Evolutionary conservation across 768 basidiomycete species (phyloP).

Genomic region (Boletus tylopilopsis): DNA sequence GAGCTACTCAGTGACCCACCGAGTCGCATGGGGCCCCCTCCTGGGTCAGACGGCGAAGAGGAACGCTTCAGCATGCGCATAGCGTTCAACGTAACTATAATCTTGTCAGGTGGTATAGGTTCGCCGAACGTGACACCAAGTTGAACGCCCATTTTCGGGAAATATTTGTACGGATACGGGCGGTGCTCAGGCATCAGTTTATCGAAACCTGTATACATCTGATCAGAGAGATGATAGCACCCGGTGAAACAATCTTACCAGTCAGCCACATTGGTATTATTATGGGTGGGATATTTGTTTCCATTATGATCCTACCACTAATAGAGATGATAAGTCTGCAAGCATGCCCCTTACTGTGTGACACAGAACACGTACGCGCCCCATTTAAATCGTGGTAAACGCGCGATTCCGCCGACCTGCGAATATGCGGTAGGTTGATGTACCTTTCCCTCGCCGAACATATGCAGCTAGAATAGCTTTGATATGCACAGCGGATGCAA

Average conservation of each 20-base stretch:
- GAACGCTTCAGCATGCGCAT: background rate
- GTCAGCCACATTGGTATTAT: conserved; percentile 95
- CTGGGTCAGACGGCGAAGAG: background rate
- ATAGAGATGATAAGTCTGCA: background rate
- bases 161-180: conserved; percentile 64
- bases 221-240: background rate
- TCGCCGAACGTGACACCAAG: conserved; percentile 79
- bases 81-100: conserved; percentile 26
- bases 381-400: conserved; percentile 87
- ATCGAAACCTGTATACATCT: conserved; percentile 60
- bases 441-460: conserved; percentile 88
- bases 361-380: conserved; percentile 66
- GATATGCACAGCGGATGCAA: background rate
- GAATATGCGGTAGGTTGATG: conserved; percentile 64
- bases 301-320: conserved; percentile 84
- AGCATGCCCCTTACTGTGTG: background rate
- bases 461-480: conserved; percentile 63
- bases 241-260: conserved; percentile 36
- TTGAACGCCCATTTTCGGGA: conserved; percentile 57
- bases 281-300: conserved; percentile 57
- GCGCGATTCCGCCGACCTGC: conserved; percentile 38
- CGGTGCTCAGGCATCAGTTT: conserved; percentile 88
- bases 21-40: background rate
- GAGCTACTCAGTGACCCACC: background rate
- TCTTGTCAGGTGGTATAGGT: conserved; percentile 50